These are phyloP conservation scores for Tripterygium wilfordii DNA, from an alignment of 177 flowering plant species.

Conservation along the genomic window DNA sequence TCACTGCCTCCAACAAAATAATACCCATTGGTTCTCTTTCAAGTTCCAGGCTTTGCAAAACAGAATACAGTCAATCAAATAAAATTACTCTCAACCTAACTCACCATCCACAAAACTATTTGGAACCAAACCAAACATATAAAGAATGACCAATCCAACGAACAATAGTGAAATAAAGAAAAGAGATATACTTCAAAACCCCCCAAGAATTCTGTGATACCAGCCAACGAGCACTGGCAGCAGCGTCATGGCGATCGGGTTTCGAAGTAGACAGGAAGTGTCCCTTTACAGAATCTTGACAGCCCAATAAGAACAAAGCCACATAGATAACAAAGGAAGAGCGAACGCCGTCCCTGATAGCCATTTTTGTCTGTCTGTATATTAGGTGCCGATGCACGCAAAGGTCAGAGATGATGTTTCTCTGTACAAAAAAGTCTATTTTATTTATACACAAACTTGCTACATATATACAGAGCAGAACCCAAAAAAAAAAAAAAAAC, in stretches of 20 bases:
- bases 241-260: constrained; percentile 60
- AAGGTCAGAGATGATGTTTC: no score
- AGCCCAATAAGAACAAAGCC: constrained; percentile 8
- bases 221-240: constrained; percentile 75
- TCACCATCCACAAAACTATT: not conserved
- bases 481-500: no score
- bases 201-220: constrained; percentile 76
- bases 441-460: no score
- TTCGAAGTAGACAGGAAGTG: constrained; percentile 24
- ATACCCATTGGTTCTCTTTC: no score
- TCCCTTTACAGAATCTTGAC: constrained; percentile 18
- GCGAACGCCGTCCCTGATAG: not conserved
- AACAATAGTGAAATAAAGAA: not conserved
- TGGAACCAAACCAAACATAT: not conserved
- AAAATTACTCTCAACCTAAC: not conserved
- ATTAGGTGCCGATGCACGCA: not conserved
- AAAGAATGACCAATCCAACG: not conserved
- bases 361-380: constrained; percentile 1
- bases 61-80: not conserved
- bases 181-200: constrained; percentile 47
- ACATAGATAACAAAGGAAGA: not conserved
- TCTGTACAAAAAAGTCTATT: no score
- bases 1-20: no score
- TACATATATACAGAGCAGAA: no score
- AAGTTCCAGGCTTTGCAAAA: no score